Evolutionary conservation across 2,329 filamentous ascomycete genomes (phyloP), one percentile per base, ranked within the genome.

Genomic region (Juglanconis sp.): DNA sequence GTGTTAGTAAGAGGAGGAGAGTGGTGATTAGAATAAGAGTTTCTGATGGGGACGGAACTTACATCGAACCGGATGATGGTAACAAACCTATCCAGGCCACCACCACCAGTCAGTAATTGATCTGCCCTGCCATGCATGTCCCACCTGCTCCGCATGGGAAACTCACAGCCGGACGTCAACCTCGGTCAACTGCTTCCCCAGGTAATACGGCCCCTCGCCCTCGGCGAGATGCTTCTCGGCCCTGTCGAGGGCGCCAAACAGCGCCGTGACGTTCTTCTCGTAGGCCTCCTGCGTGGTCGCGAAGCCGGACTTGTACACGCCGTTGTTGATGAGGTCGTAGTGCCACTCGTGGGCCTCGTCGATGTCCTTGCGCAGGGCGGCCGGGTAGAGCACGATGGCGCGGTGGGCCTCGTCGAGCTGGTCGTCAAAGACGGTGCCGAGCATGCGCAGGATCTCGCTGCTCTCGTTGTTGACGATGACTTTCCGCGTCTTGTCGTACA

Each of bases 391-490:
- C 50, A 88, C 83, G 5, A 93, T 71, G 2, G 76, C 73, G 59
- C 82, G 82, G 71, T 85, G 83, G 69, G 87, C 72, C 2, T 82
- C 78, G 0, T 82, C 82, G 31, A 93, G 72, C 40, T 91, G 71
- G 64, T 84, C 82, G 72, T 98, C 87, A 71, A 98, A 98, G 69
- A 86, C 90, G 47, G 81, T 82, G 71, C 90, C 90, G 63, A 97
- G 79, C 90, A 96, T 96, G 71, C 93, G 87, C 72, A 96, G 87
- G 72, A 97, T 96, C 77, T 97, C 93, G 66, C 88, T 87, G 74
- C 89, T 92, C 81, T 96, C 93, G 67, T 97, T 97, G 83, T 83
- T 95, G 64, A 96, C 92, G 69, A 96, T 96, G 38, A 79, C 84
- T 68, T 87, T 83, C 56, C 79, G 76, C 77, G 89, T 87, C 76